Percentiles rank a stretch among this genome's conserved stretches.
Evolutionary conservation across 441 rosid species (phyloP).

Genomic region (Bocquillonia castaneifolia): DNA sequence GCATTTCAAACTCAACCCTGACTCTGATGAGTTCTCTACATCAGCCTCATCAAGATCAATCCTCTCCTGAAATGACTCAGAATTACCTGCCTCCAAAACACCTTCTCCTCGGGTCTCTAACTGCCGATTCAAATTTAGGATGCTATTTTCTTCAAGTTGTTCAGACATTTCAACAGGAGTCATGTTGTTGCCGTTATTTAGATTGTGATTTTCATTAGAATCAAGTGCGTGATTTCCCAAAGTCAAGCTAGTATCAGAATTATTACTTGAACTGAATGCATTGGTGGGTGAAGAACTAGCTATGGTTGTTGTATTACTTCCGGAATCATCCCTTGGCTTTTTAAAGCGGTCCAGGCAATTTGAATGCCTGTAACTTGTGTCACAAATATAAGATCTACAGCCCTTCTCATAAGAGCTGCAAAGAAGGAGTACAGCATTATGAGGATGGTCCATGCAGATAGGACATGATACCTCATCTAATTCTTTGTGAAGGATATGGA

Average conservation of each 20-base stretch:
- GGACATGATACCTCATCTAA: conserved; percentile 72
- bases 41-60: conserved; percentile 39
- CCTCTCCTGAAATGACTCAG: conserved; percentile 41
- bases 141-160: conserved; percentile 18
- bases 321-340: conserved; percentile 43
- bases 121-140: conserved; percentile 30
- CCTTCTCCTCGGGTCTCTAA: conserved; percentile 36
- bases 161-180: conserved; percentile 25
- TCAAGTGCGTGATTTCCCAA: conserved; percentile 30
- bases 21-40: conserved; percentile 31
- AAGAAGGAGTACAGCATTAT: conserved; percentile 66
- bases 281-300: conserved; percentile 32
- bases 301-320: conserved; percentile 25
- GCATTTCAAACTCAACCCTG: conserved; percentile 44
- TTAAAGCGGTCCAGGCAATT: conserved; percentile 72
- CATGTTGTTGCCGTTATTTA: conserved; percentile 25
- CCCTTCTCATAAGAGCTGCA: conserved; percentile 72
- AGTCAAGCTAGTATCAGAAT: conserved; percentile 36
- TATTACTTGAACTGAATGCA: conserved; percentile 28
- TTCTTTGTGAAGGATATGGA: conserved; percentile 62
- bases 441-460: conserved; percentile 80
- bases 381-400: conserved; percentile 69
- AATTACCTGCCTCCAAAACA: conserved; percentile 29
- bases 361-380: conserved; percentile 77
- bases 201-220: conserved; percentile 29